These are phyloP conservation scores for Stramenopiles sp. DNA, from an alignment of 352 stramenopile genomes.

Conservation along the genomic window DNA sequence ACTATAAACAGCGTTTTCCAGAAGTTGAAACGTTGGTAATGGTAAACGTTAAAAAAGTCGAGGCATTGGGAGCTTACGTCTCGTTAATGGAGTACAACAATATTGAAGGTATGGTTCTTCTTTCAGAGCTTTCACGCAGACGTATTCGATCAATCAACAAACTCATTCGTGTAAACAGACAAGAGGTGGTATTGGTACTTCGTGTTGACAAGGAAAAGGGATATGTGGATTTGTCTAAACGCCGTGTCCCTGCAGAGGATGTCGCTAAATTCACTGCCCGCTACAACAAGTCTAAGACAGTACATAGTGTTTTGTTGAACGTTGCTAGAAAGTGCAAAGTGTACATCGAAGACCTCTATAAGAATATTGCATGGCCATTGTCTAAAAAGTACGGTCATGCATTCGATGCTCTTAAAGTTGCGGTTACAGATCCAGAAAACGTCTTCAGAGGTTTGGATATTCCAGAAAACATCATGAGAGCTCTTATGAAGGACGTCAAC, in stretches of 20 bases:
- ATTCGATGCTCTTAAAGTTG: slow-evolving; percentile 93
- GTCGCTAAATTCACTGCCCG: slow-evolving; percentile 91
- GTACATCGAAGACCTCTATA: slow-evolving; percentile 39
- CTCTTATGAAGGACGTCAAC: slow-evolving; percentile 55
- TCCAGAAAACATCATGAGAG: slow-evolving; percentile 26
- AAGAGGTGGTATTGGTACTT: slow-evolving; percentile 97
- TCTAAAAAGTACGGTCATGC: slow-evolving; percentile 95
- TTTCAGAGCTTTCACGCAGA: slow-evolving; percentile 85
- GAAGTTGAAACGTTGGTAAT: slow-evolving; percentile 35
- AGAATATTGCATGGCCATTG: slow-evolving; percentile 80
- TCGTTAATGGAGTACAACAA: slow-evolving; percentile 99
- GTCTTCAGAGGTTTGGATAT: slow-evolving; percentile 71
- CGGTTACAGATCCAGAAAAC: slow-evolving; percentile 21
- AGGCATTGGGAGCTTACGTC: slow-evolving; percentile 97
- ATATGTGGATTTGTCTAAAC: slow-evolving; percentile 99
- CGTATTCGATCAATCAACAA: slow-evolving; percentile 99
- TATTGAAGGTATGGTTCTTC: slow-evolving; percentile 96
- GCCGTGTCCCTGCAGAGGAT: slow-evolving; percentile 90
- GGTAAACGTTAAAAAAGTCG: slow-evolving; percentile 73
- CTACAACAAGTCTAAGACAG: slow-evolving; percentile 98
- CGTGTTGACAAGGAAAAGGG: slow-evolving; percentile 98
- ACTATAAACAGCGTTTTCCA: slow-evolving; percentile 61
- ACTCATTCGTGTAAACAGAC: slow-evolving; percentile 93
- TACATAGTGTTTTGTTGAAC: slow-evolving; percentile 67
- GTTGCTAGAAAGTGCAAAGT: slow-evolving; percentile 29